These are phyloP conservation scores for Mortierella sp. DNA, from an alignment of 371 early-diverging fungal species.

Conservation along the genomic window DNA sequence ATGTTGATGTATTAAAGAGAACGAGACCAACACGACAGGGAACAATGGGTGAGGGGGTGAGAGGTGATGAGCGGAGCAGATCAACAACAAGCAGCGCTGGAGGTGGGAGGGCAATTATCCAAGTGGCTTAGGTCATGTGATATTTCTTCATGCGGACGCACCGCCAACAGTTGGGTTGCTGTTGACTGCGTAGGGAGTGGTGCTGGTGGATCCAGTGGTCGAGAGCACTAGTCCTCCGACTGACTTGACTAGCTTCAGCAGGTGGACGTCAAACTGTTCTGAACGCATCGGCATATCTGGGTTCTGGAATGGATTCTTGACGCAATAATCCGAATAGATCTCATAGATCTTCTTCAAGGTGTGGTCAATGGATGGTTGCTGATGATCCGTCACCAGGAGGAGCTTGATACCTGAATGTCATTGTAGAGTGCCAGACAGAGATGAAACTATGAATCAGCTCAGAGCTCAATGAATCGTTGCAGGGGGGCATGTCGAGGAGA, in stretches of 20 bases:
- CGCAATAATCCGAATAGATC: slow-evolving; percentile 94
- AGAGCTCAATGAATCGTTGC: too few species aligned
- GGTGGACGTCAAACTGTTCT: slow-evolving; percentile 90
- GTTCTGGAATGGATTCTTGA: slow-evolving; percentile 99
- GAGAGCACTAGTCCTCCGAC: slow-evolving; percentile 34
- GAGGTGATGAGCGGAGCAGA: background rate
- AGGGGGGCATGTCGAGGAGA: too few species aligned
- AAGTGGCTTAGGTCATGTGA: too few species aligned
- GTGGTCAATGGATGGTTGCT: slow-evolving; percentile 76
- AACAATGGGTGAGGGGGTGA: background rate
- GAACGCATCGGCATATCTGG: slow-evolving; percentile 99
- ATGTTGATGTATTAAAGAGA: slow-evolving; percentile 15
- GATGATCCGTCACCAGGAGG: slow-evolving; percentile 85
- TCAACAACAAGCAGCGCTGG: background rate
- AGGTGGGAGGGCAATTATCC: too few species aligned
- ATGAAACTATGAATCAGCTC: too few species aligned
- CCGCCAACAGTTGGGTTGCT: background rate
- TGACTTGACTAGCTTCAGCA: slow-evolving; percentile 77
- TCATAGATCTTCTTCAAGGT: slow-evolving; percentile 85
- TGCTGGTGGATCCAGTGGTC: too few species aligned
- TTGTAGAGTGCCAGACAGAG: too few species aligned
- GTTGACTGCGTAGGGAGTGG: slow-evolving; percentile 9
- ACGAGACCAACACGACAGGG: background rate
- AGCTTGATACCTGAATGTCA: slow-evolving; percentile 91
- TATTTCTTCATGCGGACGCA: background rate